A percentile compares a stretch with the other conserved stretches of the same genome.
These are phyloP conservation scores for Talaromyces borbonicus DNA, from an alignment of 495 filamentous ascomycete species.

Conservation along the genomic window DNA sequence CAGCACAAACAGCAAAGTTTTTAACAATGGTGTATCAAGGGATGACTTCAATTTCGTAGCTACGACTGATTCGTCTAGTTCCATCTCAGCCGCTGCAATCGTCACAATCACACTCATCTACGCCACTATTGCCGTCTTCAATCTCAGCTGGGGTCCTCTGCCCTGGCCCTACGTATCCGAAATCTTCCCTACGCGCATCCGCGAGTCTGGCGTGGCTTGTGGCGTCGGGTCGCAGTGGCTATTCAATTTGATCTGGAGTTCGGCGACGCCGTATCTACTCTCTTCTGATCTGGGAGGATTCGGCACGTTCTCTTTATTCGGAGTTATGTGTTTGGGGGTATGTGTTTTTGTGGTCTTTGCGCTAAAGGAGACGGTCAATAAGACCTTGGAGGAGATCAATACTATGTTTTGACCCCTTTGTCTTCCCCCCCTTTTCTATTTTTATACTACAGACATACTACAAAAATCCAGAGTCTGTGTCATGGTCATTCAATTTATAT, in stretches of 20 bases:
- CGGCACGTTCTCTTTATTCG: constrained; percentile 44
- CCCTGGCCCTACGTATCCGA: constrained; percentile 31
- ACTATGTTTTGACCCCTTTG: constrained; percentile 51
- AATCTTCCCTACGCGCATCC: constrained; percentile 41
- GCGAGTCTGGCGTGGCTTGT: constrained; percentile 38
- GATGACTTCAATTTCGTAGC: too few relatives aligned
- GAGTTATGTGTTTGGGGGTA: constrained; percentile 27
- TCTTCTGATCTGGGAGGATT: constrained; percentile 31
- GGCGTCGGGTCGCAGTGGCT: constrained; percentile 43
- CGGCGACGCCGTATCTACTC: constrained; percentile 43
- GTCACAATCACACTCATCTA: constrained; percentile 41
- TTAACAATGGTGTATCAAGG: too few relatives aligned
- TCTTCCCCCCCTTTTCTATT: too few relatives aligned
- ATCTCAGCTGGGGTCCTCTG: constrained; percentile 31
- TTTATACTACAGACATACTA: too few relatives aligned
- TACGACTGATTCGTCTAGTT: constrained; percentile 21
- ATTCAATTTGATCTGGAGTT: constrained; percentile 44
- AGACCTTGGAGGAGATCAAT: constrained; percentile 65
- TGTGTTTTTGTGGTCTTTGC: constrained; percentile 33
- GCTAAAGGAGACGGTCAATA: constrained; percentile 54
- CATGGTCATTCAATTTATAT: too few relatives aligned
- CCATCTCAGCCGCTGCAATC: constrained; percentile 26
- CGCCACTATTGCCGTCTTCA: constrained; percentile 36
- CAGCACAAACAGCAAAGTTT: too few relatives aligned
- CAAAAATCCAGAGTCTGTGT: too few relatives aligned